Base-by-base conservation (phyloP, 2,329 filamentous ascomycete species). In the Colletotrichum lentis region DNA sequence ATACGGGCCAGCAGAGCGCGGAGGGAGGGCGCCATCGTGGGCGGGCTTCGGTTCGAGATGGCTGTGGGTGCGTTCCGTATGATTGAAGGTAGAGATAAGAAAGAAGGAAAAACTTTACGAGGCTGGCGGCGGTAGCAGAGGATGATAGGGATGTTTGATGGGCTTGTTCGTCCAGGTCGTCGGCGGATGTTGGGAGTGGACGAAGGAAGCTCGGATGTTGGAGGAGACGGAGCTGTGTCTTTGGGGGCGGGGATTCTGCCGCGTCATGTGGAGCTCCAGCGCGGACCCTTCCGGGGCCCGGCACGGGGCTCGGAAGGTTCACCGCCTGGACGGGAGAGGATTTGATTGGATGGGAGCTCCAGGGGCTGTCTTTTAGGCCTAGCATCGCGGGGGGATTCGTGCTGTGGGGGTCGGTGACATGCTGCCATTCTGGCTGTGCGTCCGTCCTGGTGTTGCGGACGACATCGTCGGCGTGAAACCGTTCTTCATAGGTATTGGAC, bases 191-290 rank as follows among this genome's bases (percentile, higher is more conserved):
- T 27, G 27, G 39, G 43, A 37, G 31, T 35, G 31, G 8, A 16
- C n/a, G 20, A 47, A 12, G 22, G 31, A 35, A 60, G 47, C 24
- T 31, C 44, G 27, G 56, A 22, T 35, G 49, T 62, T 65, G 27
- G 31, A 37, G 57, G 57, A 37, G 57, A 50, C 44, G 57, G 57
- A 66, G 57, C 63, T 62, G 44, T 63, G 52, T 58, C 43, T 35
- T 7, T 10, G 57, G 57, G 57, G 53, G n/a, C 2, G 24, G 18
- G 47, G 47, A 8, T 66, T 66, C 63, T 66, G 63, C 63, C 63
- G 50, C 37, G 41, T 62, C 35, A 27, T 43, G 50, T 55, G 63
- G 57, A 41, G 39, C 11, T 3, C 3, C 0, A n/a, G 16, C n/a
- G 31, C 31, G 31, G 31, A 35, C 31, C 31, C 31, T 31, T 31